Evolutionary conservation across 768 basidiomycete species (phyloP).

Genomic region (Lyophyllum atratum): DNA sequence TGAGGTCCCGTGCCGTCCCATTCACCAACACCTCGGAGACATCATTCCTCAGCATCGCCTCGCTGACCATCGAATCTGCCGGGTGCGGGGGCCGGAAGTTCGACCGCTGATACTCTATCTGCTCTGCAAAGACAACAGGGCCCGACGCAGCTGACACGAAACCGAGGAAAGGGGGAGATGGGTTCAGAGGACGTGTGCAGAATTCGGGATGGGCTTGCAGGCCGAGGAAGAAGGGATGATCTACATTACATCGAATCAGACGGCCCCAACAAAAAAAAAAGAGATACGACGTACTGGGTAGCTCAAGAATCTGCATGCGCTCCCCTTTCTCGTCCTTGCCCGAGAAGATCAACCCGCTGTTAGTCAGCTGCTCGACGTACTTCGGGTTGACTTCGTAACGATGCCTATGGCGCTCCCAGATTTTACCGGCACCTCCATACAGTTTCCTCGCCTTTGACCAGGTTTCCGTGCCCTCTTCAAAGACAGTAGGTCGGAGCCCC

Average conservation of each 20-base stretch:
- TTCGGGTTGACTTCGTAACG: slow-evolving; percentile 93
- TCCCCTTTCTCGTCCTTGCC: slow-evolving; percentile 97
- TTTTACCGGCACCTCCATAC: slow-evolving; percentile 79
- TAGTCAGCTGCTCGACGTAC: slow-evolving; percentile 70
- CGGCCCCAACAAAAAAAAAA: no score
- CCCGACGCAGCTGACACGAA: slow-evolving; percentile 82
- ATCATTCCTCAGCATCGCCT: slow-evolving; percentile 50
- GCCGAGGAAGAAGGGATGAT: slow-evolving; percentile 92
- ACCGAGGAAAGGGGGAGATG: slow-evolving; percentile 96
- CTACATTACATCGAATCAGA: slow-evolving; percentile 37
- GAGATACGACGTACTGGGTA: slow-evolving; percentile 58
- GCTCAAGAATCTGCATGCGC: slow-evolving; percentile 95
- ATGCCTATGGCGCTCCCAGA: slow-evolving; percentile 97
- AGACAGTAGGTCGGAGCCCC: slow-evolving; percentile 96
- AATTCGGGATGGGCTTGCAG: slow-evolving; percentile 98
- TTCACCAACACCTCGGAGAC: slow-evolving; percentile 23
- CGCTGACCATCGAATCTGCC: slow-evolving; percentile 70
- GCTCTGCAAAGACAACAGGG: slow-evolving; percentile 59
- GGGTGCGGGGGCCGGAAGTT: slow-evolving; percentile 78
- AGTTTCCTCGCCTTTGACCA: slow-evolving; percentile 77
- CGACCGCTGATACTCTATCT: slow-evolving; percentile 64
- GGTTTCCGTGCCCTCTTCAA: slow-evolving; percentile 64
- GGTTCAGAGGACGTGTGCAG: slow-evolving; percentile 96
- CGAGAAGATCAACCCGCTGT: slow-evolving; percentile 62
- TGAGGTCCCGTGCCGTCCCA: slow-evolving; percentile 19